These are phyloP conservation scores for Fistulifera pelliculosa DNA, from an alignment of 108 stramenopile genomes.

Conservation along the genomic window DNA sequence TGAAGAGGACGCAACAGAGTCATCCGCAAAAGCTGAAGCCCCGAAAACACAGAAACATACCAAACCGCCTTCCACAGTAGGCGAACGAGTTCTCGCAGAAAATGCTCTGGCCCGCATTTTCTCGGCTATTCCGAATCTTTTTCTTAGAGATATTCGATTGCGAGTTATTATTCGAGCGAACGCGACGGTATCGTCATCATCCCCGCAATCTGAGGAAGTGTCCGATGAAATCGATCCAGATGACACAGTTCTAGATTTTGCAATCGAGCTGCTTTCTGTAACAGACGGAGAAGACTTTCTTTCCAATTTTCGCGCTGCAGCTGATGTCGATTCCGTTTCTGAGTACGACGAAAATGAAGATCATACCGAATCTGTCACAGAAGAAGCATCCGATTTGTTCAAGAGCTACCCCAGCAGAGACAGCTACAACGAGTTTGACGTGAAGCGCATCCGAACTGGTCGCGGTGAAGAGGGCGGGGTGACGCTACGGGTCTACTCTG, in stretches of 20 bases:
- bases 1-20: conserved; percentile 12
- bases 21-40: conserved; percentile 1
- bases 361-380: conserved; percentile 2
- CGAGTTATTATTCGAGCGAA: conserved; percentile 44
- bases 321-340: conserved; percentile 7
- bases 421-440: conserved; percentile 32
- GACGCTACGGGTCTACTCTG: conserved; percentile 48
- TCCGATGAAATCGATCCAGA: conserved; percentile 16
- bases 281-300: conserved; percentile 60
- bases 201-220: conserved; percentile 6
- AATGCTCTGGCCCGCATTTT: conserved; percentile 44
- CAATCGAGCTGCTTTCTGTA: conserved; percentile 68
- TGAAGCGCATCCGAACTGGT: conserved; percentile 65
- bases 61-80: conserved; percentile 25
- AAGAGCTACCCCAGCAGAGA: neutral
- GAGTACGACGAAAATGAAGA: conserved; percentile 7
- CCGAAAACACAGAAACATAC: neutral
- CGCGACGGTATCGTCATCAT: neutral
- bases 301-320: conserved; percentile 31
- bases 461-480: conserved; percentile 66
- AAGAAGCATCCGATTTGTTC: neutral
- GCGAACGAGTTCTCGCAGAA: conserved; percentile 59
- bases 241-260: conserved; percentile 52
- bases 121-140: conserved; percentile 61
- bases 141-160: conserved; percentile 62